phyloP scores from a whole-genome alignment of 371 early-diverging fungal species.

The Lichtheimia ramosa region DNA sequence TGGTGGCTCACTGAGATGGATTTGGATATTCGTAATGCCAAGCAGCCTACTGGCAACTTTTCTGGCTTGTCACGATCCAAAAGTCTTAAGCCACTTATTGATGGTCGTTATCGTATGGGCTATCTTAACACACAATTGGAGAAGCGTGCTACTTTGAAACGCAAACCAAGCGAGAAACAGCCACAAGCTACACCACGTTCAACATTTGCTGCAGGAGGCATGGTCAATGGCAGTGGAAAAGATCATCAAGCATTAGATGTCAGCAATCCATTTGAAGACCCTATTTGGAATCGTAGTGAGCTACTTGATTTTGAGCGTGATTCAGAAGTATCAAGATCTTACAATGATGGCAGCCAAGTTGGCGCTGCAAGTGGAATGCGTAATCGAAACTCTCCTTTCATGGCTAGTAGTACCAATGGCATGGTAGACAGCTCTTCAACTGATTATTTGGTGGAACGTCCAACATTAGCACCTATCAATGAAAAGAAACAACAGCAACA shows the following conservation, averaged over 20 bases:
- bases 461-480: neutral
- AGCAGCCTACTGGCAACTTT: slow-evolving; percentile 26
- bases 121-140: slow-evolving; percentile 48
- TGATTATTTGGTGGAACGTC: slow-evolving; percentile 3
- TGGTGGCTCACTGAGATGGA: slow-evolving; percentile 96
- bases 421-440: slow-evolving; percentile 9
- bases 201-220: neutral
- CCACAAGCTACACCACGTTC: neutral
- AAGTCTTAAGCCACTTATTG: slow-evolving; percentile 44
- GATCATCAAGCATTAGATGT: slow-evolving; percentile 8
- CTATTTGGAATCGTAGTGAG: slow-evolving; percentile 30
- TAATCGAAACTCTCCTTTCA: neutral
- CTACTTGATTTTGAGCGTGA: slow-evolving; percentile 12
- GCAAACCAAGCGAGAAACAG: slow-evolving; percentile 13
- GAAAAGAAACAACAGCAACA: slow-evolving; percentile 5
- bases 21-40: slow-evolving; percentile 81
- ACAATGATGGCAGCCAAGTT: neutral
- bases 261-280: slow-evolving; percentile 39
- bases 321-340: slow-evolving; percentile 4
- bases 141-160: slow-evolving; percentile 25
- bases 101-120: slow-evolving; percentile 45
- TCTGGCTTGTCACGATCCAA: slow-evolving; percentile 39
- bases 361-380: neutral
- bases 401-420: neutral
- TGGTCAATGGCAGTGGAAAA: slow-evolving; percentile 2